These are phyloP conservation scores for Suillus clintonianus DNA, from an alignment of 768 basidiomycete species.

Conservation along the genomic window DNA sequence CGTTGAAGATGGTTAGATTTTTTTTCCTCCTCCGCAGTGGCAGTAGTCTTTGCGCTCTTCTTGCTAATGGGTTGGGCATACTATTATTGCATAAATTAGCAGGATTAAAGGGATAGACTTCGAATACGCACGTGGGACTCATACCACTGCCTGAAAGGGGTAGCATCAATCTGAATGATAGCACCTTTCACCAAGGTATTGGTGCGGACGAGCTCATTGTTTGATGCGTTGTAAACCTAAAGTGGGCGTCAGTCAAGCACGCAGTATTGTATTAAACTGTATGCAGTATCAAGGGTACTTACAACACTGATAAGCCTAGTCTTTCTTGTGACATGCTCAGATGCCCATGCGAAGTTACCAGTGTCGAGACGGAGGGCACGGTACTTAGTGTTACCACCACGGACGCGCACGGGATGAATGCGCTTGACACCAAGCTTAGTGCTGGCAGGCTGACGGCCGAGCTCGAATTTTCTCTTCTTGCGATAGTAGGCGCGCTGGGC, in stretches of 20 bases:
- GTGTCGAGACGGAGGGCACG: conserved; percentile 94
- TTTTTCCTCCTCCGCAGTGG: conserved; percentile 68
- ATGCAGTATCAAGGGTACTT: conserved; percentile 36
- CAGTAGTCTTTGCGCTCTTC: conserved; percentile 68
- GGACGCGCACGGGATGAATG: conserved; percentile 90
- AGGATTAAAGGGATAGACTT: background rate
- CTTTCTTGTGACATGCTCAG: conserved; percentile 92
- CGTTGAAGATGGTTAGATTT: conserved; percentile 91
- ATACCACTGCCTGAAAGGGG: conserved; percentile 99
- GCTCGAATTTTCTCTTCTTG: conserved; percentile 99
- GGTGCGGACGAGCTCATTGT: conserved; percentile 99
- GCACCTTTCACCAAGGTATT: conserved; percentile 98
- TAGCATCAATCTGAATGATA: conserved; percentile 96
- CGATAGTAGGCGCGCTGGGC: conserved; percentile 94
- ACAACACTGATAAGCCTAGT: conserved; percentile 96
- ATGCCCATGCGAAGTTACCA: conserved; percentile 99
- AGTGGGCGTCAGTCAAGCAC: conserved; percentile 7
- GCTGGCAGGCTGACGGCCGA: conserved; percentile 96
- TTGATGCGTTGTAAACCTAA: conserved; percentile 97
- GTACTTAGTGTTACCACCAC: conserved; percentile 95
- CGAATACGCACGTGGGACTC: conserved; percentile 83
- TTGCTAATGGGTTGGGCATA: conserved; percentile 95
- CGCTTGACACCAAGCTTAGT: conserved; percentile 97
- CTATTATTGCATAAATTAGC: conserved; percentile 40
- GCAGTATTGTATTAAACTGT: background rate